Evolutionary conservation across 371 early-diverging fungal species (phyloP), one percentile per base, ranked within the genome.

Genomic region (Apophysomyces variabilis): DNA sequence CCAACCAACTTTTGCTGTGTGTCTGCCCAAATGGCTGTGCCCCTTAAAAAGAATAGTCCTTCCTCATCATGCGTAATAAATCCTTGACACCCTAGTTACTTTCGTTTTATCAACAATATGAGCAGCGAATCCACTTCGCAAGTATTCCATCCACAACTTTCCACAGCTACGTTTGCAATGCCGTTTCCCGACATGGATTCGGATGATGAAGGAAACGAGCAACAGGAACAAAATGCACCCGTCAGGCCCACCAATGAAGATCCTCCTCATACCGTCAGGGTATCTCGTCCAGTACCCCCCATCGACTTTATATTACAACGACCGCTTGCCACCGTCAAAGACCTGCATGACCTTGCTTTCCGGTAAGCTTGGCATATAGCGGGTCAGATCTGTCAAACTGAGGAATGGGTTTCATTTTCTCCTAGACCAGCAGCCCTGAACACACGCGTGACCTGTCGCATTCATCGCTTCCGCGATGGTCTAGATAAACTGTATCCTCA

Each of bases 381-480:
- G 7, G 21, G n/a, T 38, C 18, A 47, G 46, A n/a, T 7, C 38
- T 41, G 7, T 18, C 9, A 59, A 36, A 7, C 9, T 38, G 43
- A 18, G 13, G 57, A 38, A 26, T 26, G 32, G 32, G 32, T 3
- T 26, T 26, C 32, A 0, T 11, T 41, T 18, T 54, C 16, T 37
- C 18, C 3, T 65, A 93, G 92, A 45, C 93, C 93, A 13, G 85
- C 91, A 60, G 89, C 91, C 32, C 85, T 89, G 62, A 91, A 92
- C 58, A 82, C 85, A 65, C 86, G 89, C 56, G 82, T 93, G 63
- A 83, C 87, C 62, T 95, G 95, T 76, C 81, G 87, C 43, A 92
- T 95, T 64, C 78, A 84, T 11, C 89, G 95, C 18, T 83, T 82
- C 59, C 86, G 86, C 65, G 91, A 90, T 54, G 88, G 90, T 1